Evolutionary conservation across 768 basidiomycete species (phyloP).

Genomic region (Royoungia palumana): DNA sequence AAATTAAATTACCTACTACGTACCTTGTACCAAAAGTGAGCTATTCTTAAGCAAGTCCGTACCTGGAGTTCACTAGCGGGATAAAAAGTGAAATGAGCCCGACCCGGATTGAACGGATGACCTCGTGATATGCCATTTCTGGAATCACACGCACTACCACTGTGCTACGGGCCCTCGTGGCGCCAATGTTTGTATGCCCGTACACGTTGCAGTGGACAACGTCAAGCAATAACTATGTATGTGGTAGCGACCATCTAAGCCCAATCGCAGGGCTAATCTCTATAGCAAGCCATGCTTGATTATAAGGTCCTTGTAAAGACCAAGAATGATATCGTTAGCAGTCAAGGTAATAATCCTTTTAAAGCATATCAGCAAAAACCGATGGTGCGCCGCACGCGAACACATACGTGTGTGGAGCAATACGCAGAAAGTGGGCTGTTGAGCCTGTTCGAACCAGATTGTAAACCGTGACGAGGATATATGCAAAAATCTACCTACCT

Average conservation of each 20-base stretch:
- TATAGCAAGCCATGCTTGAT: constrained; percentile 12
- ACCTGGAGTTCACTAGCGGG: neutral
- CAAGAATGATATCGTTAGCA: constrained; percentile 74
- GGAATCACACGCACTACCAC: constrained; percentile 37
- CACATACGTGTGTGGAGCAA: constrained; percentile 85
- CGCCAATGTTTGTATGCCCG: no score
- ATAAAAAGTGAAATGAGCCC: constrained; percentile 25
- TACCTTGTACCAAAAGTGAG: neutral
- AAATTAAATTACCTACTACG: constrained; percentile 3
- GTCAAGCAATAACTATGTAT: neutral
- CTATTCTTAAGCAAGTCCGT: neutral
- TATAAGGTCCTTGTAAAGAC: constrained; percentile 54
- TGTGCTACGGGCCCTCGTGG: constrained; percentile 24
- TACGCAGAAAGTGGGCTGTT: constrained; percentile 89
- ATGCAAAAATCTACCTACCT: constrained; percentile 41
- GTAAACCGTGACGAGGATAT: neutral
- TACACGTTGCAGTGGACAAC: no score
- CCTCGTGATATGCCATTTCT: constrained; percentile 31
- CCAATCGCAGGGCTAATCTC: neutral
- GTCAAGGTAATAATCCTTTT: constrained; percentile 88
- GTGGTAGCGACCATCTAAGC: neutral
- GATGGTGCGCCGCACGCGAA: neutral
- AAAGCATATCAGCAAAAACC: constrained; percentile 2
- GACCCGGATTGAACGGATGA: constrained; percentile 45
- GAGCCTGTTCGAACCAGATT: constrained; percentile 52